A percentile compares a stretch with the other conserved stretches of the same genome.
These are phyloP conservation scores for Neonectria coccinea DNA, from an alignment of 2,329 filamentous ascomycete genomes.

Conservation along the genomic window DNA sequence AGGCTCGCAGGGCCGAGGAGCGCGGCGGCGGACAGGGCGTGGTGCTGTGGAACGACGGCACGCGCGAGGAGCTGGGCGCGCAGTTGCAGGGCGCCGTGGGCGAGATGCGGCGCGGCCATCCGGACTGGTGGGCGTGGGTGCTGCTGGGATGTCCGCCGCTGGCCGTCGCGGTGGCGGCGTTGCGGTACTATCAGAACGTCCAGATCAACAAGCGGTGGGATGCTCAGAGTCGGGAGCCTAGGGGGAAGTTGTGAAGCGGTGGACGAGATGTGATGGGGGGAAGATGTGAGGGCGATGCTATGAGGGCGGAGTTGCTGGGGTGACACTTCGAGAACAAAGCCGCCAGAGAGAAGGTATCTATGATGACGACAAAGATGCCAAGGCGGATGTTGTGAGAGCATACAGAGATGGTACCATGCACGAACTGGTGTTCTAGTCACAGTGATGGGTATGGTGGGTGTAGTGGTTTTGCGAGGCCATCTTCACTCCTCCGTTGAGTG, in stretches of 20 bases:
- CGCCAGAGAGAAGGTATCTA: not conserved
- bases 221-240: constrained; percentile 56
- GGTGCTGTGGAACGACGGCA: constrained; percentile 92
- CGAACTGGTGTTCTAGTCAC: not conserved
- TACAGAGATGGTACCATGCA: not conserved
- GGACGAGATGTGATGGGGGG: not conserved
- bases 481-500: not conserved
- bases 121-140: constrained; percentile 86
- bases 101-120: constrained; percentile 72
- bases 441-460: not conserved
- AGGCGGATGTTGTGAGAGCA: not conserved
- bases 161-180: constrained; percentile 74
- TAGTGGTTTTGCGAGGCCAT: not conserved
- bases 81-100: constrained; percentile 76
- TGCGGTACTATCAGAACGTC: constrained; percentile 79
- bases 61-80: constrained; percentile 73
- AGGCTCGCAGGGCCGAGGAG: constrained; percentile 79
- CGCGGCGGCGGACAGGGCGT: constrained; percentile 74
- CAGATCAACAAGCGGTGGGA: constrained; percentile 79
- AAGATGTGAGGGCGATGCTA: not conserved
- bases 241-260: constrained; percentile 38
- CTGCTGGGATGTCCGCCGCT: constrained; percentile 78
- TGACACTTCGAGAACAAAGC: not conserved
- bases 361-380: not conserved
- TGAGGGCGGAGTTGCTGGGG: not conserved